Evolutionary conservation across 2,329 filamentous ascomycete genomes (phyloP).

Genomic region (Epichloe sp.): DNA sequence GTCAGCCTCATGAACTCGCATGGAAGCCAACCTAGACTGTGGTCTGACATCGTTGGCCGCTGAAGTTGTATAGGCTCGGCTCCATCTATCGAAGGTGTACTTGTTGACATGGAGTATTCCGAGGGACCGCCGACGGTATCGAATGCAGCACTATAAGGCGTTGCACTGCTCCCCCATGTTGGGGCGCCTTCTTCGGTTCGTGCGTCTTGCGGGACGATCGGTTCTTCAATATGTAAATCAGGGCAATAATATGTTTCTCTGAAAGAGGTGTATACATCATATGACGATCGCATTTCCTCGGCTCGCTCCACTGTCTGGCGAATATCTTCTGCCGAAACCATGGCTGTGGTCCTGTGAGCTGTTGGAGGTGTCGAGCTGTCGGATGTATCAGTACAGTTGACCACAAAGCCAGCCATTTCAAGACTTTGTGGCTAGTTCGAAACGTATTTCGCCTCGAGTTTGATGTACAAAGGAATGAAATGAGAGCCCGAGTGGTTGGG

Average conservation of each 20-base stretch:
- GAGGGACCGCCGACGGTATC: constrained; percentile 7
- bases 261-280: neutral
- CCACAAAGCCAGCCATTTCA: neutral
- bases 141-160: constrained; percentile 6
- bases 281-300: neutral
- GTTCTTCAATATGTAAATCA: constrained; percentile 1
- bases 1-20: constrained; percentile 31
- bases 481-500: neutral
- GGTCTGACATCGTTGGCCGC: constrained; percentile 5
- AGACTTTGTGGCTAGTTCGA: neutral
- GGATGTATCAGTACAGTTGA: neutral
- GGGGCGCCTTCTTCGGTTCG: neutral
- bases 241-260: constrained; percentile 2
- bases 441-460: neutral
- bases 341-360: neutral
- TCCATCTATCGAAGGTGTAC: constrained; percentile 10
- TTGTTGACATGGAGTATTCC: constrained; percentile 11
- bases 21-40: constrained; percentile 15
- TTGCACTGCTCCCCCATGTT: constrained; percentile 6
- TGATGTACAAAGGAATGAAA: neutral
- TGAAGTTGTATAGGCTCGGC: constrained; percentile 6
- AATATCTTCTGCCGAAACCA: neutral
- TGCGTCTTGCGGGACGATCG: neutral
- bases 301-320: neutral
- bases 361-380: neutral